phyloP scores from a whole-genome alignment of 768 basidiomycete species.

The Collybiopsis luxurians region DNA sequence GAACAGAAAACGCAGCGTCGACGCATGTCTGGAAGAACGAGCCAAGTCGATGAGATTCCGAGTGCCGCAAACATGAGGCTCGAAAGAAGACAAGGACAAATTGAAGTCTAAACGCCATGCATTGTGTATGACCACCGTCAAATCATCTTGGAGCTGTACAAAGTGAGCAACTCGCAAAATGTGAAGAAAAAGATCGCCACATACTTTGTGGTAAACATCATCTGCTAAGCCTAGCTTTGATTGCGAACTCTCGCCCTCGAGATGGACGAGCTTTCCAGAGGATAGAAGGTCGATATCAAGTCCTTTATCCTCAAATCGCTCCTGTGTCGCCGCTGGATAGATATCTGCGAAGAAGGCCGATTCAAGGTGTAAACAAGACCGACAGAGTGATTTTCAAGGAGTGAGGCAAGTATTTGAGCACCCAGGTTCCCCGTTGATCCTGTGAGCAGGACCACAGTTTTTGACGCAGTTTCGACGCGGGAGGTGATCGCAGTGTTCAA shows the following conservation, averaged over 20 bases:
- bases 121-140: conserved; percentile 38
- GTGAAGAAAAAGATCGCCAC: neutral
- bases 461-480: conserved; percentile 1
- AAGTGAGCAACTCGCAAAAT: too few species aligned
- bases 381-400: conserved; percentile 22
- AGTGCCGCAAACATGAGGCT: conserved; percentile 43
- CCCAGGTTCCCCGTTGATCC: conserved; percentile 42
- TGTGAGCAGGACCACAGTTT: conserved; percentile 31
- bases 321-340: conserved; percentile 17
- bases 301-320: conserved; percentile 26
- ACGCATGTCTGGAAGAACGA: conserved; percentile 11
- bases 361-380: neutral
- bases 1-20: conserved; percentile 31
- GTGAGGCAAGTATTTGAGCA: conserved; percentile 27
- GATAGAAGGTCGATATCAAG: conserved; percentile 24
- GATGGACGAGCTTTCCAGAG: conserved; percentile 28
- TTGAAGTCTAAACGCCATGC: conserved; percentile 37
- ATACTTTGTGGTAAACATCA: conserved; percentile 18
- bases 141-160: conserved; percentile 24
- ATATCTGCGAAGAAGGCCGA: conserved; percentile 11
- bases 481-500: neutral
- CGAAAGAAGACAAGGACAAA: conserved; percentile 46
- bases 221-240: conserved; percentile 19
- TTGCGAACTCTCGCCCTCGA: conserved; percentile 30
- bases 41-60: conserved; percentile 43